Percentiles rank a stretch among this genome's conserved stretches.
Evolutionary conservation across 2,329 filamentous ascomycete species (phyloP).

Genomic region (Thelonectria rubi): DNA sequence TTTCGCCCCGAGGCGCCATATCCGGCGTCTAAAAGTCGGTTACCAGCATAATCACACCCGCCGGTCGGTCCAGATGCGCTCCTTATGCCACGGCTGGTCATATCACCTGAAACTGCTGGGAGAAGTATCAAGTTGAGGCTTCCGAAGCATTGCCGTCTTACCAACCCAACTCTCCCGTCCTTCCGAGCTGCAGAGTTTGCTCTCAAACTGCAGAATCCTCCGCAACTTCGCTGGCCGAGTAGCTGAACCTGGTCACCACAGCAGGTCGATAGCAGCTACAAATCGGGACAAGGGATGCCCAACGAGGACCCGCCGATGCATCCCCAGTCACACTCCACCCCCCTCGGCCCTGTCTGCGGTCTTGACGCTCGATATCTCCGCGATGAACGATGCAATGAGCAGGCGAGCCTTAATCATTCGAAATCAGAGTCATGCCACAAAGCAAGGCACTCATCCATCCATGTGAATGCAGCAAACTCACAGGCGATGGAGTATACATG

Average conservation of each 20-base stretch:
- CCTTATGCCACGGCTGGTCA: slow-evolving; percentile 15
- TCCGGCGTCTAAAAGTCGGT: slow-evolving; percentile 22
- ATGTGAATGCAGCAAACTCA: too few relatives aligned
- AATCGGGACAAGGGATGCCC: not conserved
- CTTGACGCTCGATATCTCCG: not conserved
- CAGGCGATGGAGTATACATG: too few relatives aligned
- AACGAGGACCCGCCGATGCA: slow-evolving; percentile 19
- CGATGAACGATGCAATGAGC: not conserved
- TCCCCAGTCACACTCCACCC: slow-evolving; percentile 24
- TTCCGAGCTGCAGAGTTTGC: slow-evolving; percentile 2
- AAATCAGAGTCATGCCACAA: not conserved
- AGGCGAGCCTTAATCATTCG: not conserved
- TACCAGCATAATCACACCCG: slow-evolving; percentile 21
- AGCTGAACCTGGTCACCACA: slow-evolving; percentile 14
- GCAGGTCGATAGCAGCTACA: too few relatives aligned
- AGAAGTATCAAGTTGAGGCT: slow-evolving; percentile 12
- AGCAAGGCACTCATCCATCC: too few relatives aligned
- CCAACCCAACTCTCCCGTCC: slow-evolving; percentile 4
- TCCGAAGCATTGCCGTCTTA: slow-evolving; percentile 20
- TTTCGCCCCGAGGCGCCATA: slow-evolving; percentile 22
- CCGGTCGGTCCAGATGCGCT: slow-evolving; percentile 7
- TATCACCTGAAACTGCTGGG: slow-evolving; percentile 23
- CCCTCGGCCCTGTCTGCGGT: slow-evolving; percentile 10
- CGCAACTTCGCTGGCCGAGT: slow-evolving; percentile 3
- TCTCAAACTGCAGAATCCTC: not conserved